Evolutionary conservation across 2,329 filamentous ascomycete species (phyloP).

Genomic region (Xylaria digitata): DNA sequence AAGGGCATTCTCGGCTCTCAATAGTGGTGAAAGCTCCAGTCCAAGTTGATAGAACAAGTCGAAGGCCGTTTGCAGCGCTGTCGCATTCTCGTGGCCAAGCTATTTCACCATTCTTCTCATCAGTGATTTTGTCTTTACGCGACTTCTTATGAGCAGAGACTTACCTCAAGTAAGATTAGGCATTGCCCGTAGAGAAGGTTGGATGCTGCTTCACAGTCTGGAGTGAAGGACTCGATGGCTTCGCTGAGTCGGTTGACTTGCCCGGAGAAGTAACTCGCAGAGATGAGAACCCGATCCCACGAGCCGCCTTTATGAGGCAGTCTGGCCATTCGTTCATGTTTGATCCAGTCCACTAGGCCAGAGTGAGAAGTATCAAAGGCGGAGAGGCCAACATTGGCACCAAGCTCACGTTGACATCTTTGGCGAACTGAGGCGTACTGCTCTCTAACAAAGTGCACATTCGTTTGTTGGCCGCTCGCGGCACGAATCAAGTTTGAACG

Average conservation of each 20-base stretch:
- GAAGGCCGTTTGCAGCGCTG: conserved; percentile 35
- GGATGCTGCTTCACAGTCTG: conserved; percentile 30
- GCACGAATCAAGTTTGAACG: conserved; percentile 30
- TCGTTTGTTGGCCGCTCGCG: conserved; percentile 20
- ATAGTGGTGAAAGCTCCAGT: conserved; percentile 31
- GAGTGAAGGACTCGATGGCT: conserved; percentile 37
- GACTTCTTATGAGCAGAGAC: not conserved
- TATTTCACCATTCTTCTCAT: conserved; percentile 13
- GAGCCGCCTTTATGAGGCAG: conserved; percentile 35
- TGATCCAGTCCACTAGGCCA: conserved; percentile 36
- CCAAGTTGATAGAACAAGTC: conserved; percentile 39
- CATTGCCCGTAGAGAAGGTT: conserved; percentile 39
- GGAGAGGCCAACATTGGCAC: conserved; percentile 28
- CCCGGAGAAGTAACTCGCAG: conserved; percentile 32
- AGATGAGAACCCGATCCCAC: conserved; percentile 38
- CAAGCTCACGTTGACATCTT: conserved; percentile 34
- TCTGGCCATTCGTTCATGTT: conserved; percentile 33
- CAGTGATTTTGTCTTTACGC: not conserved
- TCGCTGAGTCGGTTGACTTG: conserved; percentile 37
- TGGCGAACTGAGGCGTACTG: conserved; percentile 35
- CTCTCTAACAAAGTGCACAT: conserved; percentile 30
- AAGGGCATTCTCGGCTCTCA: conserved; percentile 35
- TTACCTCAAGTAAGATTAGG: conserved; percentile 36
- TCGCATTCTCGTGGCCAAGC: conserved; percentile 37
- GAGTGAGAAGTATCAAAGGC: conserved; percentile 36